phyloP scores from a whole-genome alignment of 257 asterid species.

The Fraxinus excelsior region DNA sequence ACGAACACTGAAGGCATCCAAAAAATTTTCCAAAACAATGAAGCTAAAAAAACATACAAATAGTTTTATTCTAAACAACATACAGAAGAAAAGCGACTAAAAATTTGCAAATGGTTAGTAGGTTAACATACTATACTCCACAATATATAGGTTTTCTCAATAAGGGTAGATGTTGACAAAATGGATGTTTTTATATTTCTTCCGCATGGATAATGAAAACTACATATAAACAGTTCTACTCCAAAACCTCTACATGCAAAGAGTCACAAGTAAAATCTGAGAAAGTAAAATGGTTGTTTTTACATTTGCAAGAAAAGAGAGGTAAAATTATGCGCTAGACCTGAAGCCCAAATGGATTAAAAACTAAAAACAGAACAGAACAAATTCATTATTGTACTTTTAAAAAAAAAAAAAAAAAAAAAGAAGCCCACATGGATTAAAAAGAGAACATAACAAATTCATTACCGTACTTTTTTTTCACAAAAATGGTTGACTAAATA shows the following conservation, averaged over 20 bases:
- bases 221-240: background rate
- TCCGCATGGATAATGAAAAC: background rate
- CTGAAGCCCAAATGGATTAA: too few species aligned
- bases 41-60: background rate
- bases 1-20: slow-evolving; percentile 40
- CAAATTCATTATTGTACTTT: too few species aligned
- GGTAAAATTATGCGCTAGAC: too few species aligned
- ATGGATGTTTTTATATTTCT: background rate
- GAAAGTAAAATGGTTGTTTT: background rate
- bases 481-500: background rate
- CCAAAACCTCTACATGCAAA: background rate
- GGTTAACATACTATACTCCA: background rate
- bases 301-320: background rate
- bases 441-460: too few species aligned
- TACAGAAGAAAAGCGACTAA: background rate
- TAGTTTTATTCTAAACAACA: background rate
- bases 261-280: background rate
- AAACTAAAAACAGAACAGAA: too few species aligned
- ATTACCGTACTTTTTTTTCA: background rate
- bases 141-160: background rate
- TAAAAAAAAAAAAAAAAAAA: too few species aligned
- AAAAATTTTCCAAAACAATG: background rate
- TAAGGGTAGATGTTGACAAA: background rate
- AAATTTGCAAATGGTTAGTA: background rate
- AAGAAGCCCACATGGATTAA: too few species aligned